These are phyloP conservation scores for Leccinum imitatum DNA, from an alignment of 768 basidiomycete species.

Conservation along the genomic window DNA sequence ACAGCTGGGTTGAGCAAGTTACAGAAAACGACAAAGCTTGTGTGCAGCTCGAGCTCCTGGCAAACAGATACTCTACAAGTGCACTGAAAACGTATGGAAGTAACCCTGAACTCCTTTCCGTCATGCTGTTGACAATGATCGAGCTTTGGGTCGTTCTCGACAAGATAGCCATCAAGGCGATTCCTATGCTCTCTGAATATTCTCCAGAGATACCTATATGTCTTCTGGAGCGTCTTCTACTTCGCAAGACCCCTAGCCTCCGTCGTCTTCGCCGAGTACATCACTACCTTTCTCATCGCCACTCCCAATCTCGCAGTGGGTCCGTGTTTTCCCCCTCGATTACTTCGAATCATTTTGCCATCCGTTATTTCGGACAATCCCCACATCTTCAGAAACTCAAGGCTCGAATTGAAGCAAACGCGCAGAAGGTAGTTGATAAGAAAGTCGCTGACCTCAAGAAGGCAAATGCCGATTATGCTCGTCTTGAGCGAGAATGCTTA, in stretches of 20 bases:
- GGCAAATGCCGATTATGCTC: constrained; percentile 22
- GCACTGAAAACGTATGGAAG: constrained; percentile 27
- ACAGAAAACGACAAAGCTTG: constrained; percentile 1
- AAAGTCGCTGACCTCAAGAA: constrained; percentile 32
- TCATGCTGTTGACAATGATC: constrained; percentile 39
- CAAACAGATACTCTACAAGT: constrained; percentile 26
- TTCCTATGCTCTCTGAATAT: constrained; percentile 30
- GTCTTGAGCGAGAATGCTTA: constrained; percentile 15
- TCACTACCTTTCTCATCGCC: constrained; percentile 16
- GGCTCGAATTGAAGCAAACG: constrained; percentile 30
- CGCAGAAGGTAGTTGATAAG: constrained; percentile 14
- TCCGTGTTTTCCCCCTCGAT: constrained; percentile 35
- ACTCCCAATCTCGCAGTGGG: background rate
- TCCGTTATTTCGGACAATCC: constrained; percentile 36
- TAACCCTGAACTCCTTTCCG: constrained; percentile 39
- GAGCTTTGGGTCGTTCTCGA: constrained; percentile 40
- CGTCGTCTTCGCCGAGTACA: constrained; percentile 29
- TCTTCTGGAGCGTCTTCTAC: constrained; percentile 25
- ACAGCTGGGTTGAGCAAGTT: constrained; percentile 31
- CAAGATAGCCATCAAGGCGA: constrained; percentile 16
- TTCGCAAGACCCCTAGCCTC: constrained; percentile 30
- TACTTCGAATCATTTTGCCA: constrained; percentile 27
- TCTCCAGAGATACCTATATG: constrained; percentile 31
- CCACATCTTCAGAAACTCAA: constrained; percentile 26
- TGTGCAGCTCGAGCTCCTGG: constrained; percentile 21